Evolutionary conservation across 1,284 basidiomycete genomes (phyloP), one percentile per base, ranked within the genome.

Genomic region (Lignosus rhinocerotis): DNA sequence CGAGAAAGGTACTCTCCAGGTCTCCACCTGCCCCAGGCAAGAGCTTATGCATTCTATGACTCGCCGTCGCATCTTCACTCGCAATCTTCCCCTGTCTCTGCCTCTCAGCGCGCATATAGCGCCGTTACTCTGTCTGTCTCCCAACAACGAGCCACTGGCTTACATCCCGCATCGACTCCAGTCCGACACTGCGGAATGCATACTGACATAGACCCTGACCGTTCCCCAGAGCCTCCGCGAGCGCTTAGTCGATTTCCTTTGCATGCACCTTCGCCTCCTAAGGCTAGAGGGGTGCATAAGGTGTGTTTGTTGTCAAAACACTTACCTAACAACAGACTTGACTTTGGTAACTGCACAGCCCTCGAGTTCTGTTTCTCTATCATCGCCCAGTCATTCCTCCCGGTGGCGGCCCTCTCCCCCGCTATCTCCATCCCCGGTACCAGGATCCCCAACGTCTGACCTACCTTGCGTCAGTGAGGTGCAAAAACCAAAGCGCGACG

Each of bases 401-500:
- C 21, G 30, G 21, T 17, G 3, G 16, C 31, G 10, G 17, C n/a
- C 21, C 10, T 19, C n/a, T 5, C 19, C 38, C 9, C 43, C 45
- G 19, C 43, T 39, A 5, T 34, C 47, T 30, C 47, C 51, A 4
- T 44, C 39, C 44, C 39, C n/a, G 41, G 38, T 14, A 7, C 11
- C 48, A 39, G 14, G 34, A 11, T 25, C 11, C 11, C 17, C 17
- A 38, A n/a, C n/a, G 17, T n/a, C n/a, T 2, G 6, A 12, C 46
- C 5, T 36, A 8, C 12, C 32, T 2, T 8, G 3, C 12, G 39
- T 16, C 8, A 17, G n/a, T 32, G 7, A 3, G 43, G 25, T 25
- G 25, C 25, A 25, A 25, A 2, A 4, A 4, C 25, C 25, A 25
- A 65, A 59, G 41, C 61, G 61, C n/a, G 51, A 65, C 36, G 64